phyloP scores from a whole-genome alignment of 2,329 filamentous ascomycete genomes.

The Colletotrichum noveboracense region DNA sequence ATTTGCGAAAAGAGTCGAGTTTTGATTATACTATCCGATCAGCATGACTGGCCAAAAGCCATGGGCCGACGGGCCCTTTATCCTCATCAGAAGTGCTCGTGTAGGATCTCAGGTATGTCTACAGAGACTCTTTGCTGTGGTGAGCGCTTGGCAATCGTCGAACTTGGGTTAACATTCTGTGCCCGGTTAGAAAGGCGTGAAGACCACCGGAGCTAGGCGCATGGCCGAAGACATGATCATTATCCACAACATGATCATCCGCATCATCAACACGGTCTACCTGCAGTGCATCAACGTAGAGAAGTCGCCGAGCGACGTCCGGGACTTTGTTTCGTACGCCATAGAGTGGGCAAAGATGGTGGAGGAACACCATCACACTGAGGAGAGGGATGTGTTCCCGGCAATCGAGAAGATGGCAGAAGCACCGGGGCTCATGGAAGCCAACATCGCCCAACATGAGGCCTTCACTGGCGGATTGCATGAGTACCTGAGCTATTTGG shows the following conservation, averaged over 20 bases:
- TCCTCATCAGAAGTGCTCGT: conserved; percentile 30
- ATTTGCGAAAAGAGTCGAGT: neutral
- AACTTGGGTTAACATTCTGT: neutral
- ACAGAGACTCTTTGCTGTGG: neutral
- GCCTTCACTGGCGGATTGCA: conserved; percentile 37
- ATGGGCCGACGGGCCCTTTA: conserved; percentile 39
- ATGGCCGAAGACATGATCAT: conserved; percentile 35
- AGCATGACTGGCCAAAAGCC: conserved; percentile 20
- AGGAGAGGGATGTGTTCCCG: conserved; percentile 38
- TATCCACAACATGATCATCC: conserved; percentile 34
- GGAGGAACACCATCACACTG: conserved; percentile 35
- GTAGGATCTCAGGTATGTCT: conserved; percentile 27
- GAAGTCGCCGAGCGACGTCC: conserved; percentile 23
- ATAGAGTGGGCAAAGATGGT: conserved; percentile 27
- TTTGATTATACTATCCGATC: neutral
- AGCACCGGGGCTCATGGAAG: conserved; percentile 31
- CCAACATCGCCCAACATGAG: conserved; percentile 38
- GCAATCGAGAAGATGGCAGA: conserved; percentile 32
- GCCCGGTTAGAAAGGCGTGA: conserved; percentile 19
- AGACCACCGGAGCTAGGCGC: conserved; percentile 23
- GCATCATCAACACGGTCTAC: conserved; percentile 32
- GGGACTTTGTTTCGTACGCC: conserved; percentile 33
- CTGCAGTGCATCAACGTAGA: conserved; percentile 29
- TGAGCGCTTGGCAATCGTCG: neutral
- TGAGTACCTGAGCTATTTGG: conserved; percentile 35